Evolutionary conservation across 2,329 filamentous ascomycete genomes (phyloP).

Genomic region (Claviceps pusilla): DNA sequence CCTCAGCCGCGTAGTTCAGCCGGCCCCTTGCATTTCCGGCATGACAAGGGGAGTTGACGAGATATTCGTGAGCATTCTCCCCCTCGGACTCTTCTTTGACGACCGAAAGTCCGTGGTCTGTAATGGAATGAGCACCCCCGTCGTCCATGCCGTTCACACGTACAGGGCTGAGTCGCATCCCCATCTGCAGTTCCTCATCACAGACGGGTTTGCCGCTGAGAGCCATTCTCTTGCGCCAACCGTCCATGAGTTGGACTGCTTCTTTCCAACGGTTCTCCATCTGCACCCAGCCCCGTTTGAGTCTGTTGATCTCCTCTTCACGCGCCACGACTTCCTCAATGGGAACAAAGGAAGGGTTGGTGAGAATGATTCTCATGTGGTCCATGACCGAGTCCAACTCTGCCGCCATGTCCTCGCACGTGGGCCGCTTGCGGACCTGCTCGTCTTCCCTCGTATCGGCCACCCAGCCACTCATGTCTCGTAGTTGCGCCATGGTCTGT

Average conservation of each 20-base stretch:
- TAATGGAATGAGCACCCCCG: conserved; percentile 19
- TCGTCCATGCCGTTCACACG: conserved; percentile 37
- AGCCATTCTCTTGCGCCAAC: conserved; percentile 74
- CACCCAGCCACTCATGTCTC: conserved; percentile 48
- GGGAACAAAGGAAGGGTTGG: conserved; percentile 90
- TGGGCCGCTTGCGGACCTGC: conserved; percentile 21
- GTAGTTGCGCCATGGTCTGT: conserved; percentile 55
- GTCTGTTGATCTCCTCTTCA: conserved; percentile 73
- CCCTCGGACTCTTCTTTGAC: conserved; percentile 33
- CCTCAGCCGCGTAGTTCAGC: not conserved
- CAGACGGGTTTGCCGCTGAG: conserved; percentile 55
- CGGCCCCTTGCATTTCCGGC: conserved; percentile 4
- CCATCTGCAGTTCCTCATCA: conserved; percentile 51
- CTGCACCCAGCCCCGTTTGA: conserved; percentile 78
- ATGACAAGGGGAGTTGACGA: conserved; percentile 16
- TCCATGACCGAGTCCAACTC: conserved; percentile 67
- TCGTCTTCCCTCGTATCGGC: conserved; percentile 20
- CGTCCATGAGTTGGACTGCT: conserved; percentile 77
- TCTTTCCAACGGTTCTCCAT: conserved; percentile 89
- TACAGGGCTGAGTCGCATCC: conserved; percentile 47
- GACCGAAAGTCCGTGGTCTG: conserved; percentile 26
- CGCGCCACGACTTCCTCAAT: conserved; percentile 87
- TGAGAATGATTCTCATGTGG: conserved; percentile 70
- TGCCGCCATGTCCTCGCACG: conserved; percentile 49
- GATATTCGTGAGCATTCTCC: conserved; percentile 7